A percentile compares a stretch with the other conserved stretches of the same genome.
These are phyloP conservation scores for Penicillium steckii DNA, from an alignment of 495 filamentous ascomycete genomes.

Conservation along the genomic window DNA sequence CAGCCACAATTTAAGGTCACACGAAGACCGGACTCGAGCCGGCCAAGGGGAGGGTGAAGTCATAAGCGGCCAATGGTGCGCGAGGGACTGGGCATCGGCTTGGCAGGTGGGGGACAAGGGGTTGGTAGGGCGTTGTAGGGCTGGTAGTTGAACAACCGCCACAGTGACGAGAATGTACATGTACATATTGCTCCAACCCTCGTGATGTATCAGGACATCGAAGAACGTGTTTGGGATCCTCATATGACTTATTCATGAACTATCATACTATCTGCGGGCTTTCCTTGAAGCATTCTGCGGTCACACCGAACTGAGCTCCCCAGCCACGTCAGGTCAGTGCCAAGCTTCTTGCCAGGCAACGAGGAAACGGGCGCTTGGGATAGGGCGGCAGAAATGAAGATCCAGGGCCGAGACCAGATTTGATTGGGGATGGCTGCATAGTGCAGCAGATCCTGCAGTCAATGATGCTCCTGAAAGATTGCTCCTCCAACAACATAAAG, in stretches of 20 bases:
- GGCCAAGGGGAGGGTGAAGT: conserved; percentile 14
- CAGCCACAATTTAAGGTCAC: conserved; percentile 2
- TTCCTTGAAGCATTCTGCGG: neutral
- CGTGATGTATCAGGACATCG: neutral
- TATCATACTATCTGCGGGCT: neutral
- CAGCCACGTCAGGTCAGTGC: conserved; percentile 1
- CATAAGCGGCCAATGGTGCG: conserved; percentile 17
- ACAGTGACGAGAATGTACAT: conserved; percentile 1
- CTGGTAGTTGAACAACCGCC: conserved; percentile 2
- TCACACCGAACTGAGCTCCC: neutral
- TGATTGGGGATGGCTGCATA: conserved; percentile 1
- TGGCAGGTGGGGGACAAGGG: conserved; percentile 20
- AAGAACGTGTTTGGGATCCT: neutral
- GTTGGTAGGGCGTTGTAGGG: conserved; percentile 22
- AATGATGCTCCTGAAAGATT: neutral
- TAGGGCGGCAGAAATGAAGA: conserved; percentile 17
- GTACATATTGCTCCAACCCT: too few relatives aligned
- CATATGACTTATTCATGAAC: neutral
- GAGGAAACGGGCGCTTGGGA: conserved; percentile 21
- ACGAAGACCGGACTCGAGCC: neutral
- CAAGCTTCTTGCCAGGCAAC: conserved; percentile 26
- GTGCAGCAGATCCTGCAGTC: conserved; percentile 7
- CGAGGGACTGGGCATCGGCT: conserved; percentile 7
- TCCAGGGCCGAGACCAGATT: neutral
- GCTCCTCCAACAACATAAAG: too few relatives aligned